Base-by-base conservation (phyloP, 2,329 filamentous ascomycete genomes). In the Aspergillus quadricinctus region DNA sequence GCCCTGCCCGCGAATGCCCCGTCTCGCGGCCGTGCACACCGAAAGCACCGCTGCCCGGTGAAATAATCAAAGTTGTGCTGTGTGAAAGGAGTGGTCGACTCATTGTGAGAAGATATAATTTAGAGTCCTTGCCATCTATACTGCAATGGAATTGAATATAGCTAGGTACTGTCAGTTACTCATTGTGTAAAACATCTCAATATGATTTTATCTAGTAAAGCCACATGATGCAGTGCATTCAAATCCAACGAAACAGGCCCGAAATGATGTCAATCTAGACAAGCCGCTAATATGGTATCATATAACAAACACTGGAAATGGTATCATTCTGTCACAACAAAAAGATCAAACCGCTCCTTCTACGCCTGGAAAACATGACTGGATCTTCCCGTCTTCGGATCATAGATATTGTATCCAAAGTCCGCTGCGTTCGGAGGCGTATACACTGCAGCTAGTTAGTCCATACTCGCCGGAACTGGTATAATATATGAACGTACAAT, bases 351-450 rank as follows among this genome's bases (percentile, higher is more conserved):
- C 21, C 6, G 10, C 10, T 9, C 43, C 3, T 46, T 21, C 43
- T 46, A 46, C 43, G 43, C 43, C 43, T 46, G 43, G 43, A 25
- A 46, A 10, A 46, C 43, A 46, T 46, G 43, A 17, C 43, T 46
- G 43, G 43, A 46, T 23, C 4, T 21, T 25, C 43, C 43, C 21
- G 43, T 46, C 4, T 27, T 21, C 5, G 23, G 43, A 25, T 70
- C 65, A 50, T 68, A 71, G 28, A 71, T 66, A 40, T 70, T 64
- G 40, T 70, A 71, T 3, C 69, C 69, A 49, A 69, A 70, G 29
- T 71, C 69, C 1, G 68, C 69, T 14, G 69, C 69, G 61, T 71
- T 71, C 0, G 69, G 69, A 1, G 69, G 69, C 1, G 69, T 71
- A 45, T 71, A 71, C 41, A 71, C 69, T 71, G 23, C 2, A 21